Evolutionary conservation across 306 rosid species (phyloP).

Genomic region (Vigna radiata): DNA sequence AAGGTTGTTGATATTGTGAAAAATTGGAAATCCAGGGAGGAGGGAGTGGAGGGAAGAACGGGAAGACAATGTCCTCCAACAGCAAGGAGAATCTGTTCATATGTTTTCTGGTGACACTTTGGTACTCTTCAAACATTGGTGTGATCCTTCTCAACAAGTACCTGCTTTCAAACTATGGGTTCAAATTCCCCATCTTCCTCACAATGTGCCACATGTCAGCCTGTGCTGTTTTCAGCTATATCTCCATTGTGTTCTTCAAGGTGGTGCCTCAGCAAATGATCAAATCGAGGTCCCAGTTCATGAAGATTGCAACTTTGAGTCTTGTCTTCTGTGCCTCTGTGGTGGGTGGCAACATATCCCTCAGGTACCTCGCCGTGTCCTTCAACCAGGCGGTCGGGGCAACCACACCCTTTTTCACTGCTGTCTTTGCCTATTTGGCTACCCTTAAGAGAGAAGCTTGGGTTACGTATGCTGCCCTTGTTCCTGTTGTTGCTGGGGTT

Average conservation of each 20-base stretch:
- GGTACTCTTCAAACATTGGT: slow-evolving; percentile 97
- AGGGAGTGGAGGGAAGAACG: slow-evolving; percentile 42
- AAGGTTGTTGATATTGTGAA: slow-evolving; percentile 42
- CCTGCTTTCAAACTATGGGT: slow-evolving; percentile 85
- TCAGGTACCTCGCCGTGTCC: slow-evolving; percentile 89
- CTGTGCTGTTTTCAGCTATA: slow-evolving; percentile 89
- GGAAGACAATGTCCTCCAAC: slow-evolving; percentile 51
- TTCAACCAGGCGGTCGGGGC: slow-evolving; percentile 99
- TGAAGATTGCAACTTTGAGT: slow-evolving; percentile 85
- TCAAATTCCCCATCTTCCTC: slow-evolving; percentile 94
- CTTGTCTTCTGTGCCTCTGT: slow-evolving; percentile 92
- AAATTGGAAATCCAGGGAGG: slow-evolving; percentile 44
- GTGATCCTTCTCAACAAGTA: slow-evolving; percentile 94
- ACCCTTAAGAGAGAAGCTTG: slow-evolving; percentile 95
- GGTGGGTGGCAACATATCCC: slow-evolving; percentile 93
- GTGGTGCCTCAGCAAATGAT: slow-evolving; percentile 83
- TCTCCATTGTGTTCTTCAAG: slow-evolving; percentile 84
- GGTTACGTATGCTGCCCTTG: slow-evolving; percentile 92
- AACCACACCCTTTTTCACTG: slow-evolving; percentile 96
- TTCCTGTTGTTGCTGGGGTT: slow-evolving; percentile 97
- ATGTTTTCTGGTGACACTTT: slow-evolving; percentile 63
- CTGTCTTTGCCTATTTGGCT: slow-evolving; percentile 82
- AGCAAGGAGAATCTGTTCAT: slow-evolving; percentile 68
- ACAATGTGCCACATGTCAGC: slow-evolving; percentile 99
- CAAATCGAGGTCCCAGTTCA: slow-evolving; percentile 82